Base-by-base conservation (phyloP, 352 stramenopile genomes). In the Phytophthora boehmeriae region DNA sequence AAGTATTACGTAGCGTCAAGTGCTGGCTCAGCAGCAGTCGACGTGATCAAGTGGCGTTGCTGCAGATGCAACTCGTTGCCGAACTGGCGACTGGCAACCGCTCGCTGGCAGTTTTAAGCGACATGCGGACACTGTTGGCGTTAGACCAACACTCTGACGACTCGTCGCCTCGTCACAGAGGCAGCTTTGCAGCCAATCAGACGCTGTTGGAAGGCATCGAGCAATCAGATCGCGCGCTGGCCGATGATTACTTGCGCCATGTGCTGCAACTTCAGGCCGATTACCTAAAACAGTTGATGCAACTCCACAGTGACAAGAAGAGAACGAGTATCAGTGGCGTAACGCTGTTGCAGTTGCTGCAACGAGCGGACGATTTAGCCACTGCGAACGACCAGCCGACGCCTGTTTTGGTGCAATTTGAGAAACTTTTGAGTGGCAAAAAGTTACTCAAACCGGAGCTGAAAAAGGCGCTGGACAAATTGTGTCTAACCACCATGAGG, bases 1-100 rank as follows among this genome's bases (percentile, higher is more conserved):
- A 83, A 45, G 67, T 85, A 32, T 54, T 89, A 17, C 76, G 78
- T 19, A 78, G 74, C n/a, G 66, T 92, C 6, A 59, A 66, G 27
- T 53, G 68, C 30, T 61, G 76, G 46, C 78, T 88, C 49, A 78
- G 76, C n/a, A 69, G 70, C 8, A 74, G 66, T 30, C 66, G 75
- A 17, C 76, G 81, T 36, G 72, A 90, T 30, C 80, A 86, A 45
- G 70, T 92, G 9, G 63, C 74, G 49, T 53, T 92, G 32, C 65
- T 88, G 16, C 83, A 85, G 58, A 88, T 92, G 76, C 78, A 90
- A 52, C 66, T 92, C 2, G 75, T 88, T 27, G 83, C 83, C n/a
- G 76, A 87, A 25, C 75, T 88, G 19, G 80, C 83, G 30, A 78
- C 75, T 32, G 59, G 71, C 55, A 83, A 85, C 56, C 83, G 83